A percentile compares a stretch with the other conserved stretches of the same genome.
Evolutionary conservation across 169 alveolate genomes (phyloP).

Genomic region (Babesia gibsoni): DNA sequence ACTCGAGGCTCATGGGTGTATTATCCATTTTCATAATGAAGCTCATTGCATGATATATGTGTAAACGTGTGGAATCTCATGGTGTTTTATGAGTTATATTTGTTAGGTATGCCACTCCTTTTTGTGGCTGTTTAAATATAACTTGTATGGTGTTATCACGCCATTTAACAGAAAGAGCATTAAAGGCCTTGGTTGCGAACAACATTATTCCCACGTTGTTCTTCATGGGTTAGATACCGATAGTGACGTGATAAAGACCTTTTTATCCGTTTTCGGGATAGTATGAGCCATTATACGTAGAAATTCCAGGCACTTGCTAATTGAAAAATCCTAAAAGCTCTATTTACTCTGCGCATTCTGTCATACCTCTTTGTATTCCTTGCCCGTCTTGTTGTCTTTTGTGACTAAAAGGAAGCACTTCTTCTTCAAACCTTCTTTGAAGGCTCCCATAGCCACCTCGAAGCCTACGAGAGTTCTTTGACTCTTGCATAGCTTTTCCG

Average conservation of each 20-base stretch:
- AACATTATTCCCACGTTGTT: no score
- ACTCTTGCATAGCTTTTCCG: conserved; percentile 52
- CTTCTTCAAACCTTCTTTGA: conserved; percentile 46
- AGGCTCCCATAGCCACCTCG: conserved; percentile 46
- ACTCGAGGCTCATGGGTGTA: no score
- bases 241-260: conserved; percentile 34
- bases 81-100: no score
- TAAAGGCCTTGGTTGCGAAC: no score
- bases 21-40: no score
- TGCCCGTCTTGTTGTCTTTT: conserved; percentile 17
- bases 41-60: no score
- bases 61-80: no score
- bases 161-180: no score
- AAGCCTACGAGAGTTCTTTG: conserved; percentile 37
- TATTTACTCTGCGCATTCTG: no score
- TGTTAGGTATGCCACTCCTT: no score
- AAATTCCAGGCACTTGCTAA: conserved; percentile 59
- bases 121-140: no score
- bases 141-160: no score
- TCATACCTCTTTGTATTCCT: conserved; percentile 38
- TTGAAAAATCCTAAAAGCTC: conserved; percentile 57
- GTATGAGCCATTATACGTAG: conserved; percentile 52
- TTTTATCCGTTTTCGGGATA: conserved; percentile 31
- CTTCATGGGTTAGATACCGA: conserved; percentile 2
- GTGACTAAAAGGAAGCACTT: conserved; percentile 54